Evolutionary conservation across 108 stramenopile species (phyloP).

Genomic region (Seminavis robusta): DNA sequence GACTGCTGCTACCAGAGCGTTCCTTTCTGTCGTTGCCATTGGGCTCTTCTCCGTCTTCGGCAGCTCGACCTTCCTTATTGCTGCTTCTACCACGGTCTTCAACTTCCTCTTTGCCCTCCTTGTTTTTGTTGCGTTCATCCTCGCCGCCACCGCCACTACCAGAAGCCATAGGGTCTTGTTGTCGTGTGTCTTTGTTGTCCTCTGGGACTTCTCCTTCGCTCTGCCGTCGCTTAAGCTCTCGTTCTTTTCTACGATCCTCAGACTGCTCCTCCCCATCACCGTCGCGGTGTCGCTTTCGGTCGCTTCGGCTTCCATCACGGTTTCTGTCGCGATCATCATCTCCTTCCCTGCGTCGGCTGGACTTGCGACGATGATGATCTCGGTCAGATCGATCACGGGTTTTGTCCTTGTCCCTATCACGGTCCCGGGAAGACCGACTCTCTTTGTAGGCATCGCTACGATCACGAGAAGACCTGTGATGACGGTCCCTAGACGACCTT

Average conservation of each 20-base stretch:
- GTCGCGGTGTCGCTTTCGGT: conserved; percentile 10
- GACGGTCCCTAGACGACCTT: conserved; percentile 7
- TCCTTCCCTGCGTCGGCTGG: conserved; percentile 8
- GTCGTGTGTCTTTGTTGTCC: too few relatives aligned
- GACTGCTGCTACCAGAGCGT: background rate
- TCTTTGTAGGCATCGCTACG: too few relatives aligned
- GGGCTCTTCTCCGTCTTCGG: too few relatives aligned
- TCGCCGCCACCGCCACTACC: too few relatives aligned
- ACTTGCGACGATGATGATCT: conserved; percentile 6
- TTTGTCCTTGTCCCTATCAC: background rate
- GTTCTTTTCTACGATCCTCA: background rate
- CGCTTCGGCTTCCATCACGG: conserved; percentile 13
- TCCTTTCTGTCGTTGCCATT: background rate
- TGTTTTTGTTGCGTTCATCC: too few relatives aligned
- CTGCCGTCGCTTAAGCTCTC: too few relatives aligned
- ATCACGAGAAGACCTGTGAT: background rate
- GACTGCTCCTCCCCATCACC: conserved; percentile 7
- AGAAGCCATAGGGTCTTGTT: too few relatives aligned
- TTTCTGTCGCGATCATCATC: conserved; percentile 5
- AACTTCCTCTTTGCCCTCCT: too few relatives aligned
- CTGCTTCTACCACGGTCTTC: too few relatives aligned
- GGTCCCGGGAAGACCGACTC: background rate
- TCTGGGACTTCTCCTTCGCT: too few relatives aligned
- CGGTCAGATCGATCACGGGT: background rate
- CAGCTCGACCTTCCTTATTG: too few relatives aligned